Evolutionary conservation across 2,329 filamentous ascomycete genomes (phyloP).

Genomic region (Fusarium mangiferae): DNA sequence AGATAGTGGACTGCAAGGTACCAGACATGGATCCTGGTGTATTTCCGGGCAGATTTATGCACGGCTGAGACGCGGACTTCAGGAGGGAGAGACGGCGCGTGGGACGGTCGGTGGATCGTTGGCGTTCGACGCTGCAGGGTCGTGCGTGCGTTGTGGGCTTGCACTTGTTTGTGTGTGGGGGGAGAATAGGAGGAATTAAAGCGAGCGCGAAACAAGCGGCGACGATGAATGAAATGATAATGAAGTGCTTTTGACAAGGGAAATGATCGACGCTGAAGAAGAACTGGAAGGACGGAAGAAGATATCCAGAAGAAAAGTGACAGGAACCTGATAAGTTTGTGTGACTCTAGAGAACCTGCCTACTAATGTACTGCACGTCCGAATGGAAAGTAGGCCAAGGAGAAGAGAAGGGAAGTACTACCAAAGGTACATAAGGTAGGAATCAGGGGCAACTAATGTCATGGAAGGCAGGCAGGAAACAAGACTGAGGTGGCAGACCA

Average conservation of each 20-base stretch:
- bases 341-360: background rate
- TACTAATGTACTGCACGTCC: background rate
- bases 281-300: slow-evolving; percentile 8
- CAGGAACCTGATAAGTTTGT: background rate
- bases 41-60: slow-evolving; percentile 42
- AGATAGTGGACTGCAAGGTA: slow-evolving; percentile 34
- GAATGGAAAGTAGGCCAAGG: background rate
- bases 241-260: background rate
- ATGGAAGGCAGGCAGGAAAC: slow-evolving; percentile 12
- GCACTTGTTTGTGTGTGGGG: slow-evolving; percentile 28
- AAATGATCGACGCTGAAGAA: slow-evolving; percentile 21
- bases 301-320: slow-evolving; percentile 12
- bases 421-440: slow-evolving; percentile 12
- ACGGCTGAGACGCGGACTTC: slow-evolving; percentile 47
- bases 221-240: slow-evolving; percentile 10
- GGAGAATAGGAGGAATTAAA: slow-evolving; percentile 16
- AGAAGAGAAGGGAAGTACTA: background rate
- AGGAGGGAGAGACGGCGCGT: slow-evolving; percentile 45
- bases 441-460: slow-evolving; percentile 32
- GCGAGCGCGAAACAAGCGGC: slow-evolving; percentile 31
- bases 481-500: background rate
- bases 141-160: slow-evolving; percentile 36
- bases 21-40: slow-evolving; percentile 29
- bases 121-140: slow-evolving; percentile 38
- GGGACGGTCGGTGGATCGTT: slow-evolving; percentile 45